Evolutionary conservation across 2,329 filamentous ascomycete species (phyloP).

Genomic region (Aspergillus ustus): DNA sequence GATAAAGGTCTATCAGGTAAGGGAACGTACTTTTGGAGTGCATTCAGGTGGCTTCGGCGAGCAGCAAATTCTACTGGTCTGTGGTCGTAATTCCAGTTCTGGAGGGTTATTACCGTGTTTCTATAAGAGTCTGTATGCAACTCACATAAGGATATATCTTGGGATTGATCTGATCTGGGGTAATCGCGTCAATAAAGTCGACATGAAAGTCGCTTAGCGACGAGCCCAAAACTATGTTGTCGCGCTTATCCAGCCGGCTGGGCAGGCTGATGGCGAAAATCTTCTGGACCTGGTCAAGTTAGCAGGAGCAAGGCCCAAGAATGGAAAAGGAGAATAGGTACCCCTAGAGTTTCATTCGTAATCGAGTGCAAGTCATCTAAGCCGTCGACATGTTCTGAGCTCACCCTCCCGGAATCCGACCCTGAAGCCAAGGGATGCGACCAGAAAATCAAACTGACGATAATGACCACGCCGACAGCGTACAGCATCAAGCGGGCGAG

Average conservation of each 20-base stretch:
- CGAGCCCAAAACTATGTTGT: conserved; percentile 27
- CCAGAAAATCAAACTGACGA: conserved; percentile 7
- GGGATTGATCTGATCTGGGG: conserved; percentile 20
- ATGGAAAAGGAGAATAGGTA: background rate
- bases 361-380: background rate
- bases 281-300: conserved; percentile 22
- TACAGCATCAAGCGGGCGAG: background rate
- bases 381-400: background rate
- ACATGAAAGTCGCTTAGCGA: conserved; percentile 24
- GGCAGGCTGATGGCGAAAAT: conserved; percentile 29
- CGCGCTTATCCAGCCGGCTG: conserved; percentile 27
- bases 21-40: conserved; percentile 22
- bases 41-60: conserved; percentile 29
- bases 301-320: background rate
- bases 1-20: too few relatives aligned
- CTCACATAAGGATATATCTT: conserved; percentile 28
- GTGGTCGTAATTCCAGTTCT: conserved; percentile 30
- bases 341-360: conserved; percentile 19
- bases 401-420: background rate
- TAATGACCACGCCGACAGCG: background rate
- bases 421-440: background rate
- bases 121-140: background rate
- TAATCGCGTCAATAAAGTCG: conserved; percentile 26
- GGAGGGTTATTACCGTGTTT: background rate
- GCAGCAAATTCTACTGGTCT: conserved; percentile 23